Evolutionary conservation across 2,329 filamentous ascomycete genomes (phyloP), one percentile per base, ranked within the genome.

Genomic region (Parascedosporium putredinis): DNA sequence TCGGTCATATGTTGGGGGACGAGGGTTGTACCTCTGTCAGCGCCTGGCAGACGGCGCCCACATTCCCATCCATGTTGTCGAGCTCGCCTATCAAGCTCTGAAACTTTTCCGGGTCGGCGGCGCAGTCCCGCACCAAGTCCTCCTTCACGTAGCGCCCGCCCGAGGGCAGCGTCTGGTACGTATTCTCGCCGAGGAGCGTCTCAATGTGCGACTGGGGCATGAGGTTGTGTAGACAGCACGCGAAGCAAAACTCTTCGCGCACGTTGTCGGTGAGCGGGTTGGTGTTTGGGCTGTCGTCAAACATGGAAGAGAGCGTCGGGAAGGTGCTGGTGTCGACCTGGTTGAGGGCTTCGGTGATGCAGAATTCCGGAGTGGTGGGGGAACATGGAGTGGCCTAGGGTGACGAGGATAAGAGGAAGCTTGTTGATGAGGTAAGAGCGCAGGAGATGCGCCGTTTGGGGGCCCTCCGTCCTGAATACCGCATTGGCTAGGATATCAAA

Each of bases 401-500:
- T 72, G 40, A 68, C 69, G 10, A 81, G 65, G 2, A 81, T 65
- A 8, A 80, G 58, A 1, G 78, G 78, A 14, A 81, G 63, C 56
- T 81, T 81, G 64, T 81, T 81, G 57, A 94, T 84, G 22, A 98
- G 73, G 61, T 93, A 98, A 1, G 90, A 94, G 31, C 88, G 84
- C 47, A 95, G 74, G 16, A 91, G 68, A 52, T 89, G 83, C 50
- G 87, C 86, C 5, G 74, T 70, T 50, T 72, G 73, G 38, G 67
- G 67, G 1, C 71, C 71, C 54, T 80, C 75, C 40, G 73, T 75
- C 5, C 74, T 79, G 56, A 93, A 87, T 54, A 91, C 86, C 4
- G 86, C 85, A 59, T 95, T 95, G 31, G 89, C 86, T 14, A 98
- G 72, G 4, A 94, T 77, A 58, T 97, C 90, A 59, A 98, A 97